Conservation (phyloP, 306 rosid species). For the Trifolium repens region DNA sequence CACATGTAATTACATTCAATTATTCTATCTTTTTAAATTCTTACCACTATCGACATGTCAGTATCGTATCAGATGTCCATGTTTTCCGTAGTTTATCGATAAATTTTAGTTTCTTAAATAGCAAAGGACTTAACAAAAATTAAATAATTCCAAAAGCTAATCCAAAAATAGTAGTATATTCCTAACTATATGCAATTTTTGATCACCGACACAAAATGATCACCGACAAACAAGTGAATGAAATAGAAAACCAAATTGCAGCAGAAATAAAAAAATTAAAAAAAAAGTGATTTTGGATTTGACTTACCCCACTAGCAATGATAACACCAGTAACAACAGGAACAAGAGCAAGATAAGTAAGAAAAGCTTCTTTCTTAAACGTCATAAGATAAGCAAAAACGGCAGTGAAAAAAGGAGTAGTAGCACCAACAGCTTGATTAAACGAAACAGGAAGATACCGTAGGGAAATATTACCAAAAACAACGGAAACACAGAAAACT, state of each 20-base stretch:
- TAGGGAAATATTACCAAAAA: conserved; percentile 90
- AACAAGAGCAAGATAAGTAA: conserved; percentile 83
- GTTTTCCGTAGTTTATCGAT: too few species aligned
- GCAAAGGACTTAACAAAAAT: not conserved
- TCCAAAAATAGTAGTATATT: not conserved
- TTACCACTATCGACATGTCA: not conserved
- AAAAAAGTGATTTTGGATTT: not conserved
- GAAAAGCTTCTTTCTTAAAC: conserved; percentile 91
- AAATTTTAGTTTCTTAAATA: not conserved
- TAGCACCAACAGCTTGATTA: conserved; percentile 95
- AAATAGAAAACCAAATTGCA: not conserved
- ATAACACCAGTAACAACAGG: conserved; percentile 96
- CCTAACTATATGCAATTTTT: not conserved
- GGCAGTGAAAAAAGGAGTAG: conserved; percentile 97
- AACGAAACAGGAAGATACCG: conserved; percentile 90
- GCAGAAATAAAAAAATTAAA: not conserved
- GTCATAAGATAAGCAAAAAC: conserved; percentile 92
- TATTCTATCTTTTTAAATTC: too few species aligned
- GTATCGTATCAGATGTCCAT: not conserved
- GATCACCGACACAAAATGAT: conserved; percentile 17
- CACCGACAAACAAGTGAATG: not conserved
- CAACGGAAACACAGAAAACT: conserved; percentile 89
- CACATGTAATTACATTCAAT: not conserved
- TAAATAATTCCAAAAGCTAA: not conserved
- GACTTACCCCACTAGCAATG: conserved; percentile 94